These are phyloP conservation scores for Gossypium davidsonii DNA, from an alignment of 441 rosid species.

Conservation along the genomic window DNA sequence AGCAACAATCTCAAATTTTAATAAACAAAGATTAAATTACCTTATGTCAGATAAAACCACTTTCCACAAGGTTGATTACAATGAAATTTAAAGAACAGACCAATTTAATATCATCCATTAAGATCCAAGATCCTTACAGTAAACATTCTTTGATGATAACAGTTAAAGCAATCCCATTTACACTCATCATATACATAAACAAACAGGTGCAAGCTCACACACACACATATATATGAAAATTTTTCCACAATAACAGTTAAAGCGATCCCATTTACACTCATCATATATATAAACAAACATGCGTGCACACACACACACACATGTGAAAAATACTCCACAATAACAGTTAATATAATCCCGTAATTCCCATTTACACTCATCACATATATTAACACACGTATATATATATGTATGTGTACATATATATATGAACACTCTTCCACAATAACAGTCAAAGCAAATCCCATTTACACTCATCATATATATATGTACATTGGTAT, in stretches of 20 bases:
- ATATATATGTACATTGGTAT: background rate
- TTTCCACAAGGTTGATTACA: background rate
- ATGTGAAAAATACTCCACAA: no score
- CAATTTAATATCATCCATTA: background rate
- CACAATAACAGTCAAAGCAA: background rate
- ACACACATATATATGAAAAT: no score
- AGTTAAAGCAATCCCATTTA: no score
- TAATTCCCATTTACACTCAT: no score
- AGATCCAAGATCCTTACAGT: background rate
- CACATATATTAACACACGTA: no score
- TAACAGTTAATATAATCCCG: no score
- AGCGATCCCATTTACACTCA: background rate
- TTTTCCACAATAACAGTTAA: background rate
- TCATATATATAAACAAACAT: background rate
- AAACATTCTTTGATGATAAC: background rate
- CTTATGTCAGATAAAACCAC: background rate
- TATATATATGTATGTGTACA: no score
- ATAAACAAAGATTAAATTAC: background rate
- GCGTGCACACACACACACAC: no score
- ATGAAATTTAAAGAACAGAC: background rate
- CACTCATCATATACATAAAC: no score
- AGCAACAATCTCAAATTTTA: background rate
- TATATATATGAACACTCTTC: background rate
- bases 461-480: background rate
- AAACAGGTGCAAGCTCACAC: no score